phyloP scores from a whole-genome alignment of 139 green algal genomes.

The Closterium sp. region DNA sequence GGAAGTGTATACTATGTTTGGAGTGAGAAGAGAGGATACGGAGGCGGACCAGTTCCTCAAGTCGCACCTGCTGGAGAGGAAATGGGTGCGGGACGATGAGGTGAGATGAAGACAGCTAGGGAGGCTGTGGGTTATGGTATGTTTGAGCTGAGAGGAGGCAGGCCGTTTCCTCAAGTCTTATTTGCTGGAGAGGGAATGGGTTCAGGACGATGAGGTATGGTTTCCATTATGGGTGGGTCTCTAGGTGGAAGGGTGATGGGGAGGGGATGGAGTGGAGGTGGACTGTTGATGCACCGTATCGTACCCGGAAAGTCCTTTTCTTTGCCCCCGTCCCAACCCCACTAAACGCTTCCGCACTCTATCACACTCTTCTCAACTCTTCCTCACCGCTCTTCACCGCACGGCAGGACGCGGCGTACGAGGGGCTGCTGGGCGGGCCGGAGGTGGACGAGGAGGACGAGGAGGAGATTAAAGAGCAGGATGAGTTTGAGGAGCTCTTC shows the following conservation, averaged over 20 bases:
- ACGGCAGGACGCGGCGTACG: conserved; percentile 30
- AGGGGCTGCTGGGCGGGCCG: conserved; percentile 49
- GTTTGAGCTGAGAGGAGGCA: not conserved
- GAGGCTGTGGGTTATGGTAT: no score
- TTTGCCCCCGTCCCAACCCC: not conserved
- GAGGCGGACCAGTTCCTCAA: not conserved
- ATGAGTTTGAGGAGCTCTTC: conserved; percentile 83
- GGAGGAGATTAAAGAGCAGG: conserved; percentile 69
- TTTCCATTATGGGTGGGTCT: no score
- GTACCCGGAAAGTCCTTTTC: no score
- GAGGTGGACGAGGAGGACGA: conserved; percentile 76
- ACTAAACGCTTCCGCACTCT: no score
- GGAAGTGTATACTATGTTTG: no score
- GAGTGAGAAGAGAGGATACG: no score
- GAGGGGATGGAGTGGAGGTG: no score
- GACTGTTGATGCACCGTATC: no score
- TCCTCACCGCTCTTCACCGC: not conserved
- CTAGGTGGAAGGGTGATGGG: no score
- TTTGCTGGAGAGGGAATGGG: not conserved
- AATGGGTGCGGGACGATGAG: not conserved
- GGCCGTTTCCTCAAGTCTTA: not conserved
- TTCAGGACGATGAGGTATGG: not conserved
- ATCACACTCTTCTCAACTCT: not conserved
- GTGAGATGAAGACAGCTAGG: no score
- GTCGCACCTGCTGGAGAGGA: not conserved